Base-by-base conservation (phyloP, 169 alveolate genomes). In the Cryptosporidium tyzzeri region DNA sequence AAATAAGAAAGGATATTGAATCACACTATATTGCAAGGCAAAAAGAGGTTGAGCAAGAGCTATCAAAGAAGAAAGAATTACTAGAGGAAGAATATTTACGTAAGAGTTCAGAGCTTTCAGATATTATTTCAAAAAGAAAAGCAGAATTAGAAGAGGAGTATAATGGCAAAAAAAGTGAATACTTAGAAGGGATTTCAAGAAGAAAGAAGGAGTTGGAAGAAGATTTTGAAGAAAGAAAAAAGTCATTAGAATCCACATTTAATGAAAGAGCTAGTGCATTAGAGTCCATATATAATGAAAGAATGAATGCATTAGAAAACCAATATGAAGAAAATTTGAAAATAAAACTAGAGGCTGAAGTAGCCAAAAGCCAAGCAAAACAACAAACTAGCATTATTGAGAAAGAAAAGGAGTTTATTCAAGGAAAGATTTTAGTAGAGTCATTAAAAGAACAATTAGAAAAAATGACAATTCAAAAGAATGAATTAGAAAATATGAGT, bases 1-100 rank as follows among this genome's bases (percentile, higher is more conserved):
- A 80, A 80, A 37, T 80, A 29, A 80, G 89, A 45, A 80, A 80
- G 48, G 89, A 80, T 31, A 80, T 80, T 37, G 89, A 80, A 44
- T 62, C 73, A 21, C 89, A 80, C 41, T 80, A 80, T 35, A 61
- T 62, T 9, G 29, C 80, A 10, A 33, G 89, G 9, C 89, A 80
- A 80, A 80, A 80, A 35, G 89, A 80, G 31, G 68, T 80, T 29
- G 89, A 80, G 18, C 44, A 80, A 50, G 89, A 80, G 26, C 39
- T 80, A 50, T 37, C 67, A 23, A 55, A 65, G 14, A 80, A 50
- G 21, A 73, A 73, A 55, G 68, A 73, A 62, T 50, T n/a, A 7
- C 6, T 73, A 3, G 86, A 73, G 6, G 86, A 73, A 33, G 86
- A 73, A 35, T 59, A 53, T 58, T 65, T 51, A 37, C 71, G 50